A percentile compares a stretch with the other conserved stretches of the same genome.
Conservation (phyloP, 345 rosid genomes). For the Carallia pectinifolia region DNA sequence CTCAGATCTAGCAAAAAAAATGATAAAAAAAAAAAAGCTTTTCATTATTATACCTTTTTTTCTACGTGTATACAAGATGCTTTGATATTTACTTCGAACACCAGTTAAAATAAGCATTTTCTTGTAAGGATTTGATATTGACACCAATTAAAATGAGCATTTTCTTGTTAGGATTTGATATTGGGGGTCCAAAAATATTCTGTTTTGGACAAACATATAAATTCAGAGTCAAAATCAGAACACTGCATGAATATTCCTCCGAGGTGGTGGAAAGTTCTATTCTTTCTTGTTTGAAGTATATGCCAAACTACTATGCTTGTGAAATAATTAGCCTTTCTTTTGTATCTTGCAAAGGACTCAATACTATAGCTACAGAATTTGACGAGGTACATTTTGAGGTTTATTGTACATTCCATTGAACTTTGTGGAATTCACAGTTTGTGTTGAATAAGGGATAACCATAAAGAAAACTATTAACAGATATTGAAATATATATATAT, state of each 20-base stretch:
- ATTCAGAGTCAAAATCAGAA: slow-evolving; percentile 9
- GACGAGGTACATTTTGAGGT: too few relatives aligned
- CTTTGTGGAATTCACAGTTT: too few relatives aligned
- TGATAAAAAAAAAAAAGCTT: neutral
- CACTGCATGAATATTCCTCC: slow-evolving; percentile 42
- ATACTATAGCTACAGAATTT: too few relatives aligned
- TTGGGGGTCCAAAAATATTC: slow-evolving; percentile 15
- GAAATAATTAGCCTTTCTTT: neutral
- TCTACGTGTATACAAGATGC: neutral
- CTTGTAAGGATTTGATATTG: neutral
- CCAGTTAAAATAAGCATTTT: neutral
- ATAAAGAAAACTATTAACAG: too few relatives aligned
- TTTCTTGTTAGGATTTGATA: neutral
- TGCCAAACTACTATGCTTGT: too few relatives aligned
- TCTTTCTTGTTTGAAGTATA: slow-evolving; percentile 7
- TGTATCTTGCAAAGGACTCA: neutral
- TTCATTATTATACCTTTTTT: neutral
- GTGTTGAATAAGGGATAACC: too few relatives aligned
- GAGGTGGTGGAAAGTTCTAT: slow-evolving; percentile 17
- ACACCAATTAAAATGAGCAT: neutral
- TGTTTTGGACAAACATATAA: slow-evolving; percentile 10
- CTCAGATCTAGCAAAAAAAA: slow-evolving; percentile 28
- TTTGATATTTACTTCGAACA: neutral
- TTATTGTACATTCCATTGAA: too few relatives aligned
- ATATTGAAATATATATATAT: too few relatives aligned